Conservation (phyloP, 495 filamentous ascomycete genomes). For the Aspergillus bridgeri region DNA sequence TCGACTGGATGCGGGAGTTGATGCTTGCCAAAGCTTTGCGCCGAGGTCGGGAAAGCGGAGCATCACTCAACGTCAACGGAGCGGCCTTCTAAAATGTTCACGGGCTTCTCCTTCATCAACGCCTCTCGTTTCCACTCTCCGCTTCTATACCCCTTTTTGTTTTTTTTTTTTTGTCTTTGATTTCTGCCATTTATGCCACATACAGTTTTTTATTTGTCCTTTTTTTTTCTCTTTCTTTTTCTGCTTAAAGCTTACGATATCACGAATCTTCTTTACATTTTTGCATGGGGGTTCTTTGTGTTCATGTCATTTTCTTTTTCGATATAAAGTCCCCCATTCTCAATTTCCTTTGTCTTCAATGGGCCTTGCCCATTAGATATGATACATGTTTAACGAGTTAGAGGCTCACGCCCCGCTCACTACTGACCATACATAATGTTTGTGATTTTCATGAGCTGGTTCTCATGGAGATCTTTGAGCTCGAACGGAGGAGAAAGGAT, state of each 20-base stretch:
- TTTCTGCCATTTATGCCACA: neutral
- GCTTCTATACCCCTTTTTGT: constrained; percentile 2
- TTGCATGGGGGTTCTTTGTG: constrained; percentile 3
- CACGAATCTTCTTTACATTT: constrained; percentile 3
- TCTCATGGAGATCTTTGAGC: constrained; percentile 2
- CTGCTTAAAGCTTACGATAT: constrained; percentile 17
- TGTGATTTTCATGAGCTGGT: constrained; percentile 13
- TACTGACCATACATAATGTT: constrained; percentile 12
- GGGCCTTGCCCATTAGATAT: constrained; percentile 5
- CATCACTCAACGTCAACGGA: constrained; percentile 77
- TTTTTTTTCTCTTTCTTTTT: neutral
- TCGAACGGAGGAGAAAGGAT: no score
- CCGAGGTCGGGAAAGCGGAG: constrained; percentile 72
- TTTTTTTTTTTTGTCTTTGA: neutral
- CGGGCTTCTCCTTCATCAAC: neutral
- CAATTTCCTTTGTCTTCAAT: constrained; percentile 17
- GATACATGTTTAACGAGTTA: constrained; percentile 5
- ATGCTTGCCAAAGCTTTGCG: constrained; percentile 87
- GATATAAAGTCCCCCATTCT: constrained; percentile 4
- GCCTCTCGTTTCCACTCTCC: no score
- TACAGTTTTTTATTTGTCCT: neutral
- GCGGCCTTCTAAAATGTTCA: constrained; percentile 57
- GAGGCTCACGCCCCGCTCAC: constrained; percentile 15
- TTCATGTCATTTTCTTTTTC: constrained; percentile 2
- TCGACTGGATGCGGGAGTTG: constrained; percentile 97